Conservation (phyloP, 1,284 basidiomycete genomes). For the Ceratobasidium sp. region DNA sequence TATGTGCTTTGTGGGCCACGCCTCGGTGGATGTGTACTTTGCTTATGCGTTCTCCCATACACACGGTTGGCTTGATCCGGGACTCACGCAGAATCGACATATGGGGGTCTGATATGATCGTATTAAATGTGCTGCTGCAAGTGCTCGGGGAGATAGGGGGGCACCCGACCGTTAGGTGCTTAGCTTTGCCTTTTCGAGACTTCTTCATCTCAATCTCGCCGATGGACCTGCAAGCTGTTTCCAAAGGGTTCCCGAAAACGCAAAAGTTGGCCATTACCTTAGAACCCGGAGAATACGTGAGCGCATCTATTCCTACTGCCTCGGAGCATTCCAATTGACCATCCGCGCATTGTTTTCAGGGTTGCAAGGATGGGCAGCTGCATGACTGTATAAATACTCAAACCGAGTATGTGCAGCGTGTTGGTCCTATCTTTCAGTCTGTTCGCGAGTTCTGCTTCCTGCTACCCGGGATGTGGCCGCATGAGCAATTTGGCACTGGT, state of each 20-base stretch:
- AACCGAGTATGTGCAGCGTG: not conserved
- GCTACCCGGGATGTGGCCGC: slow-evolving; percentile 35
- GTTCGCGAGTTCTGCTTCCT: slow-evolving; percentile 37
- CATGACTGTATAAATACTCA: not conserved
- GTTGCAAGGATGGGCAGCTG: not conserved
- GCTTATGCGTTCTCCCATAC: slow-evolving; percentile 16
- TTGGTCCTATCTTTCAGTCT: slow-evolving; percentile 21
- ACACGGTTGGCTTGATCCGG: slow-evolving; percentile 20
- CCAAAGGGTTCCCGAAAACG: slow-evolving; percentile 10
- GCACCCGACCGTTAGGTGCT: slow-evolving; percentile 21
- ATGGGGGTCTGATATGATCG: not conserved
- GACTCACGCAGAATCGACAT: not conserved
- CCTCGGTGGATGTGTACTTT: slow-evolving; percentile 28
- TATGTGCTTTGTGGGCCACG: slow-evolving; percentile 31
- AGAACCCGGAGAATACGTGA: slow-evolving; percentile 16
- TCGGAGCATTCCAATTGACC: not conserved
- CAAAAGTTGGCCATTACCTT: slow-evolving; percentile 29
- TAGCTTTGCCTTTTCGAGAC: slow-evolving; percentile 9
- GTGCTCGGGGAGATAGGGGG: slow-evolving; percentile 23
- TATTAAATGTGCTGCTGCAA: not conserved
- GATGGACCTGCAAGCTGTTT: slow-evolving; percentile 14
- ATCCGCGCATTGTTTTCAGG: not conserved
- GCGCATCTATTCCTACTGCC: not conserved
- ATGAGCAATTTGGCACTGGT: not conserved
- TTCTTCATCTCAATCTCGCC: not conserved